Percentiles rank a stretch among this genome's conserved stretches.
Conservation (phyloP, 2,329 filamentous ascomycete species). For the Tricladium varicosporioides region DNA sequence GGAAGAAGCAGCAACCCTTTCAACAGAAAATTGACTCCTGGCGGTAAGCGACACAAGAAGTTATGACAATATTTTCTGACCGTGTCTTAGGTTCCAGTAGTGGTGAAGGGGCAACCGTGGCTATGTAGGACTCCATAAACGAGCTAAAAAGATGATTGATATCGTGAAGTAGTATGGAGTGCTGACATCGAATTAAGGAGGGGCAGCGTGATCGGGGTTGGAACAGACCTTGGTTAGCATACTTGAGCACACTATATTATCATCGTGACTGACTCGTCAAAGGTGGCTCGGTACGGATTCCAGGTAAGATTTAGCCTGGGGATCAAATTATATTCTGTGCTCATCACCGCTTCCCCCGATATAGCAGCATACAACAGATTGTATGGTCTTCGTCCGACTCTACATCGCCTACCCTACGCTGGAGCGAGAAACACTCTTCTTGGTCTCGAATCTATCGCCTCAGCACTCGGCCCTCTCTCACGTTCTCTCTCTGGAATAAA, state of each 20-base stretch:
- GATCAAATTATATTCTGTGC: background rate
- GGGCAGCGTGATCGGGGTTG: conserved; percentile 40
- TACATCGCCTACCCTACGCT: conserved; percentile 41
- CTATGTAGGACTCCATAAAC: too few species aligned
- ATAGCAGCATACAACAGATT: conserved; percentile 36
- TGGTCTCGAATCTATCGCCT: conserved; percentile 56
- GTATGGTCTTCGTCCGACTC: conserved; percentile 12
- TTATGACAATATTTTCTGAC: background rate
- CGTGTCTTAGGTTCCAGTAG: conserved; percentile 51
- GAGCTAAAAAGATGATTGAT: too few species aligned
- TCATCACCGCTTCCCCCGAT: background rate
- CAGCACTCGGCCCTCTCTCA: conserved; percentile 59
- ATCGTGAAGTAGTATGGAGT: too few species aligned
- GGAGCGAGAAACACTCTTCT: conserved; percentile 33
- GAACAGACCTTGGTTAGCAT: conserved; percentile 38
- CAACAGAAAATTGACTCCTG: conserved; percentile 53
- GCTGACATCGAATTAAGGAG: too few species aligned
- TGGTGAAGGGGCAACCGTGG: conserved; percentile 40
- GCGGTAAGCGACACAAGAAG: conserved; percentile 40
- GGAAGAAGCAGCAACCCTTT: conserved; percentile 48
- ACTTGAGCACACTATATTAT: background rate
- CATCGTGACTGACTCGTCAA: background rate
- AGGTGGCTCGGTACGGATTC: conserved; percentile 36
- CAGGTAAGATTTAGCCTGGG: background rate
- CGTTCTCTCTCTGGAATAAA: conserved; percentile 50